These are phyloP conservation scores for Clausena lansium DNA, from an alignment of 345 rosid genomes.

Conservation along the genomic window DNA sequence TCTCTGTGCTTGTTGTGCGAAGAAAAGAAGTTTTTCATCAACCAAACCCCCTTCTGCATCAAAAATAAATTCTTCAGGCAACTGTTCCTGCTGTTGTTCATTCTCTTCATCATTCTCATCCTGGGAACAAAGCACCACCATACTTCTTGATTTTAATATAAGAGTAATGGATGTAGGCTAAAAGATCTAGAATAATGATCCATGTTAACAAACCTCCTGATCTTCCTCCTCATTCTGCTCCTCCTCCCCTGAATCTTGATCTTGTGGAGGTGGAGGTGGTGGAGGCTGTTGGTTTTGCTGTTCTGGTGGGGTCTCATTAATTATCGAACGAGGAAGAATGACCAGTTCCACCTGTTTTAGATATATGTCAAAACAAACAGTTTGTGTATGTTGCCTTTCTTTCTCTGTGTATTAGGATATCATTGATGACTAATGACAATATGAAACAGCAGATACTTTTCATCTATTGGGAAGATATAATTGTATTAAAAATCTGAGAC, in stretches of 20 bases:
- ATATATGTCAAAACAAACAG: constrained; percentile 20
- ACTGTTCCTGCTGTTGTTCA: constrained; percentile 86
- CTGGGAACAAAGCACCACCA: constrained; percentile 35
- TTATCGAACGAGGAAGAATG: constrained; percentile 89
- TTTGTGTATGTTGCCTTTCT: background rate
- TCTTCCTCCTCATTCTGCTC: constrained; percentile 91
- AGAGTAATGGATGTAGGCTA: background rate
- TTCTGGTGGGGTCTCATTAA: constrained; percentile 78
- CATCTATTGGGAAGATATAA: background rate
- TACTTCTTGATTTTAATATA: background rate
- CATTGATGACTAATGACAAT: background rate
- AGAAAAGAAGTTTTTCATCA: constrained; percentile 95
- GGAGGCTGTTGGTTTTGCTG: constrained; percentile 91
- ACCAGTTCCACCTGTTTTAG: constrained; percentile 84
- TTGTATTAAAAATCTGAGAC: background rate
- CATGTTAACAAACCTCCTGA: constrained; percentile 49
- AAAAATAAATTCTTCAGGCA: constrained; percentile 96
- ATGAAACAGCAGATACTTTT: background rate
- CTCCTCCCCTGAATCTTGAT: constrained; percentile 72
- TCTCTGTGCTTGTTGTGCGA: constrained; percentile 96
- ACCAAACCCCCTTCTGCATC: constrained; percentile 99
- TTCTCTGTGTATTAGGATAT: background rate
- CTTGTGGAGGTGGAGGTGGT: constrained; percentile 95
- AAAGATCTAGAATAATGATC: background rate
- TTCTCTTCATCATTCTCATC: constrained; percentile 81